Evolutionary conservation across 2,329 filamentous ascomycete species (phyloP), one percentile per base, ranked within the genome.

Genomic region (Talaromyces sp.): DNA sequence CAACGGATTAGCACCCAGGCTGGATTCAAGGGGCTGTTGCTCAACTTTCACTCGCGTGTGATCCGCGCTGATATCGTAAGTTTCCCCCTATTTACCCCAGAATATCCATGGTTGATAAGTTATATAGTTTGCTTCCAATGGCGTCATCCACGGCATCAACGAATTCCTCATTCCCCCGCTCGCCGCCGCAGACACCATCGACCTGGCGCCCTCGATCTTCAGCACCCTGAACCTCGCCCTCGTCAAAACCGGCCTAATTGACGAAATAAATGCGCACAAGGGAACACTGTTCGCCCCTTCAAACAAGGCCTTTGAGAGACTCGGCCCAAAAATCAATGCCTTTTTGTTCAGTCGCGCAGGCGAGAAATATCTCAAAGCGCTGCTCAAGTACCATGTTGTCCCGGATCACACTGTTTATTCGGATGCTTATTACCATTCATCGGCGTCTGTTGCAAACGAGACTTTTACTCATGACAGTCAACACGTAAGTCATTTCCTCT

Each of bases 301-400:
- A 53, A 96, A 96, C 81, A 78, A 77, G 5, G 92, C 91, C 16
- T 96, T 93, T 79, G 73, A 83, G 69, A 85, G 85, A 66, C 86
- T 96, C 1, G 52, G 61, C 16, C 83, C 85, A 0, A 82, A 75
- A 64, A 85, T 89, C 68, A 96, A 95, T 71, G 90, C 87, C 33
- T 96, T 96, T 82, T 81, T 96, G 7, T 96, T 96, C 82, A 89
- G 88, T 63, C 81, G 85, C 50, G 84, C 82, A 58, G 92, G 92
- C 3, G 80, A 84, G 66, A 88, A 88, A 75, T 95, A 91, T 72
- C 83, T 96, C 27, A 86, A 85, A 67, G 91, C 90, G 0, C 79
- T 96, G 54, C 80, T 95, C 23, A 82, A 90, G 77, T 95, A 94
- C 71, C 89, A 93, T 69, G 82, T 92, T 54, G 88, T 88, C 1